A percentile compares a stretch with the other conserved stretches of the same genome.
phyloP scores from a whole-genome alignment of 2,329 filamentous ascomycete genomes.

The Colletotrichum sojae region DNA sequence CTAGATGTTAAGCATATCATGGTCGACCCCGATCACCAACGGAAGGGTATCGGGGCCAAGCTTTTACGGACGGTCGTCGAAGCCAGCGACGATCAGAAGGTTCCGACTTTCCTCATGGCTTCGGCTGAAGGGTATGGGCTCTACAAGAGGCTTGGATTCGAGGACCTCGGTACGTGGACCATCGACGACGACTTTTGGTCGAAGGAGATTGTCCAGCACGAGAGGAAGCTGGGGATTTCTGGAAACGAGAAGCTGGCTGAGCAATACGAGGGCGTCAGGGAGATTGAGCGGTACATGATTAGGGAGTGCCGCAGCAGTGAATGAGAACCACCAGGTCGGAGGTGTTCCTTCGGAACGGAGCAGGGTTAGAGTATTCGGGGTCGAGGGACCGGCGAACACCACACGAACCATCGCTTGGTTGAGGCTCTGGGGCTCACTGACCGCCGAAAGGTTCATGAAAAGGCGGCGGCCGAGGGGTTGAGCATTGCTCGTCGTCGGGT shows the following conservation, averaged over 20 bases:
- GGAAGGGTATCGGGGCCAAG: conserved; percentile 40
- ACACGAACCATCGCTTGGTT: neutral
- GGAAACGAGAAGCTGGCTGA: conserved; percentile 34
- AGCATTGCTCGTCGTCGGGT: neutral
- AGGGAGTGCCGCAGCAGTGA: neutral
- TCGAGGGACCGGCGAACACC: neutral
- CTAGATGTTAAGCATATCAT: conserved; percentile 44
- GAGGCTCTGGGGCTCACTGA: neutral
- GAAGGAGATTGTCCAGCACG: conserved; percentile 25
- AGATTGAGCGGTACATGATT: conserved; percentile 43
- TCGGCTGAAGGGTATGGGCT: conserved; percentile 42
- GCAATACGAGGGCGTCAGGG: conserved; percentile 39
- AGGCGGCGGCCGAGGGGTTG: neutral
- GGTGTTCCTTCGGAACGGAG: too few species aligned
- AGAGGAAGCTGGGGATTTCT: conserved; percentile 30
- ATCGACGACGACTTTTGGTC: conserved; percentile 43
- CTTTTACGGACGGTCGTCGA: conserved; percentile 37
- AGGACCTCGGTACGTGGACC: conserved; percentile 39
- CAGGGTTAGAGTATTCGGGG: too few species aligned
- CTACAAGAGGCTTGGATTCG: conserved; percentile 42
- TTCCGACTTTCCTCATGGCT: conserved; percentile 42
- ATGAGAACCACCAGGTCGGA: neutral
- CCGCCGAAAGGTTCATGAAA: neutral
- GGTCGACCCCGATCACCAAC: conserved; percentile 44
- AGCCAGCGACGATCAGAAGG: conserved; percentile 27